These are phyloP conservation scores for Sclerotinia spermophila DNA, from an alignment of 2,329 filamentous ascomycete genomes.

Conservation along the genomic window DNA sequence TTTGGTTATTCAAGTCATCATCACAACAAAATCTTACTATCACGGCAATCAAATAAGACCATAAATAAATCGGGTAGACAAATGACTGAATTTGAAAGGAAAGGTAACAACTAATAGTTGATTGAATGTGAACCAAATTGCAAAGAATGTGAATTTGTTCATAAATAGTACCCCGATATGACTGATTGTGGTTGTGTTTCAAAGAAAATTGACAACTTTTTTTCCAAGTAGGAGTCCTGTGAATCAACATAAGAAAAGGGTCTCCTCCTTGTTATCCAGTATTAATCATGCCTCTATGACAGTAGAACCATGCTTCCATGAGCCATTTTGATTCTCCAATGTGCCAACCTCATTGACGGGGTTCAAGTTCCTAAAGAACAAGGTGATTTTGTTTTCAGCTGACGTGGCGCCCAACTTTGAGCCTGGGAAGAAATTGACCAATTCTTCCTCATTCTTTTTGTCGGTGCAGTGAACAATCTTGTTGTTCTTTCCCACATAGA, in stretches of 20 bases:
- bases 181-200: background rate
- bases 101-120: background rate
- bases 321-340: background rate
- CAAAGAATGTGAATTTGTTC: background rate
- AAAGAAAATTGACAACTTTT: background rate
- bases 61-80: background rate
- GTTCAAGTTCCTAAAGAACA: constrained; percentile 16
- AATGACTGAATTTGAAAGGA: background rate
- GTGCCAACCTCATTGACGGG: constrained; percentile 10
- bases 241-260: background rate
- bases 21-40: background rate
- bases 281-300: constrained; percentile 6
- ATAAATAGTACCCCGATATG: background rate
- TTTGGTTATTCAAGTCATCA: too few species aligned
- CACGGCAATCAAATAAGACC: too few species aligned
- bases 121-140: background rate
- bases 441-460: background rate
- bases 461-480: constrained; percentile 1
- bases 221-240: background rate
- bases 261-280: background rate
- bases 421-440: constrained; percentile 10
- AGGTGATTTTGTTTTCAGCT: constrained; percentile 9
- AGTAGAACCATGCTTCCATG: background rate
- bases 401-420: constrained; percentile 15
- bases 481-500: background rate